phyloP scores from a whole-genome alignment of 371 early-diverging fungal genomes.

The Coemansia sp. region DNA sequence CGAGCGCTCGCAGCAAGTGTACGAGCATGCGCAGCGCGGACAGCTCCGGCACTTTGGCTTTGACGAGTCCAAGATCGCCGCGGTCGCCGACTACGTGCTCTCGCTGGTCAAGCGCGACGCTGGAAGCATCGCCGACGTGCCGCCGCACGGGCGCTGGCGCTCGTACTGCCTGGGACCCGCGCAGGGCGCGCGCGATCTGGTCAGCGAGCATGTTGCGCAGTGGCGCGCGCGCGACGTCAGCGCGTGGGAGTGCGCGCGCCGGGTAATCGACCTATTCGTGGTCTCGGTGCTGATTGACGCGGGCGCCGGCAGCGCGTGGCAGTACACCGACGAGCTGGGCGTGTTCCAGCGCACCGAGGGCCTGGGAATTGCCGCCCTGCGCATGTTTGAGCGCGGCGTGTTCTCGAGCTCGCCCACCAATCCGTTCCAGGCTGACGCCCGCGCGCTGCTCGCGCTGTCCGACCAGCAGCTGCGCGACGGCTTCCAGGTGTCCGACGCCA shows the following conservation, averaged over 20 bases:
- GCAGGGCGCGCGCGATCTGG: slow-evolving; percentile 55
- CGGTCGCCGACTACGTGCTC: slow-evolving; percentile 67
- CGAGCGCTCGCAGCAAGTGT: slow-evolving; percentile 66
- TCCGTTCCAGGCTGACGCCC: slow-evolving; percentile 74
- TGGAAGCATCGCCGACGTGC: slow-evolving; percentile 58
- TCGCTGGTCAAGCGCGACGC: slow-evolving; percentile 74
- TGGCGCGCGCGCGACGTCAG: slow-evolving; percentile 48
- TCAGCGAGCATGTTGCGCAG: slow-evolving; percentile 43
- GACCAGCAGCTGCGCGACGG: slow-evolving; percentile 63
- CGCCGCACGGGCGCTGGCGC: slow-evolving; percentile 87
- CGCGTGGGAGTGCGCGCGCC: slow-evolving; percentile 61
- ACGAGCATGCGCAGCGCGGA: slow-evolving; percentile 57
- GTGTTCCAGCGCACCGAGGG: slow-evolving; percentile 79
- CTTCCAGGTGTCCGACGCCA: slow-evolving; percentile 77
- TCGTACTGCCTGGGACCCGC: slow-evolving; percentile 71
- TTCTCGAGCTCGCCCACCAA: slow-evolving; percentile 65
- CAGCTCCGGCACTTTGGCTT: slow-evolving; percentile 64
- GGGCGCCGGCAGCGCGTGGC: slow-evolving; percentile 87
- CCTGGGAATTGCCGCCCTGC: slow-evolving; percentile 80
- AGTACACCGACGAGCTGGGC: slow-evolving; percentile 60
- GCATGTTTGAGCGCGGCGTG: slow-evolving; percentile 81
- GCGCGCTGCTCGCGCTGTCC: slow-evolving; percentile 53
- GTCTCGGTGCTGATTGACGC: slow-evolving; percentile 92
- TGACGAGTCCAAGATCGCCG: slow-evolving; percentile 59
- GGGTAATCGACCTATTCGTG: slow-evolving; percentile 80